Conservation (phyloP, 1,139 yeast genomes). For the Scheffersomyces quercinus region DNA sequence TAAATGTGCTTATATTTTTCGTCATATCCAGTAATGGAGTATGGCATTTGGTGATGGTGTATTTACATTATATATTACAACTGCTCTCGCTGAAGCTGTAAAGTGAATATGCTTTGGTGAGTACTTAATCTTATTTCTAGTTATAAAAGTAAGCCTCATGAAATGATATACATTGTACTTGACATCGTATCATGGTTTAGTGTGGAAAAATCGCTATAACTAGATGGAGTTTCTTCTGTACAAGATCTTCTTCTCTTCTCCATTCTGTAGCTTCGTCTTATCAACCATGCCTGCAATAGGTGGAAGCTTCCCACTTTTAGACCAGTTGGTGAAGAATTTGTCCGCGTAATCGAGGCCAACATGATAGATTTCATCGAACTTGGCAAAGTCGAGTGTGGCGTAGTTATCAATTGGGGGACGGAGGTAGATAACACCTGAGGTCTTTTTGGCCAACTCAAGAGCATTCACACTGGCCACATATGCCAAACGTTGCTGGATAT, state of each 20-base stretch:
- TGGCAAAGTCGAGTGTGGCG: conserved; percentile 90
- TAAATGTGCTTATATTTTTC: too few species aligned
- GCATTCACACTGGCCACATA: conserved; percentile 96
- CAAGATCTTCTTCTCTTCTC: conserved; percentile 21
- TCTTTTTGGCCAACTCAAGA: conserved; percentile 77
- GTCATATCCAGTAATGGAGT: too few species aligned
- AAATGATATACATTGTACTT: too few species aligned
- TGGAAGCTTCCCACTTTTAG: conserved; percentile 56
- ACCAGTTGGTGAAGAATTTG: conserved; percentile 54
- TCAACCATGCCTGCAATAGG: conserved; percentile 56
- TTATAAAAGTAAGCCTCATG: too few species aligned
- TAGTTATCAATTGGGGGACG: conserved; percentile 93
- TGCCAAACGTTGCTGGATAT: conserved; percentile 88
- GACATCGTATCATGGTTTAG: too few species aligned
- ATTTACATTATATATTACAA: too few species aligned
- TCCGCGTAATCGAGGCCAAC: conserved; percentile 82
- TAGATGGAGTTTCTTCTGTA: conserved; percentile 68
- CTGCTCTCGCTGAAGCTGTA: too few species aligned
- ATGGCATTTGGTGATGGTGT: too few species aligned
- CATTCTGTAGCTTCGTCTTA: conserved; percentile 16
- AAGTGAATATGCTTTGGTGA: too few species aligned
- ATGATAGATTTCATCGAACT: conserved; percentile 83
- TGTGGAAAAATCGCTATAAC: too few species aligned
- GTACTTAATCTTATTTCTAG: too few species aligned
- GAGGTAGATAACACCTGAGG: conserved; percentile 85